Base-by-base conservation (phyloP, 2,329 filamentous ascomycete species). In the Fusarium nematophilum region DNA sequence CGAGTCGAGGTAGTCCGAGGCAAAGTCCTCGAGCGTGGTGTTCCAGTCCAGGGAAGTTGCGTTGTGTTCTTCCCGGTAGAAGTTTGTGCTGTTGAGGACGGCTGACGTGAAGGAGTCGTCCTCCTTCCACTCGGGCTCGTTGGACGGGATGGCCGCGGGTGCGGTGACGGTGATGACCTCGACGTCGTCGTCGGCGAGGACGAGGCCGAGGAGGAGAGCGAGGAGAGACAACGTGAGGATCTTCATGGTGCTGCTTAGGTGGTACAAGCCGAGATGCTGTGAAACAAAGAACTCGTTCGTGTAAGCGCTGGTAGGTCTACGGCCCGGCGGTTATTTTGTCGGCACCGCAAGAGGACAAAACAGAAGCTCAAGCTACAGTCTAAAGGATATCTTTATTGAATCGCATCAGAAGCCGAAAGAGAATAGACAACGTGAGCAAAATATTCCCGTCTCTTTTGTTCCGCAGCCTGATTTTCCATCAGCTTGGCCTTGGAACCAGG, bases 21-120 rank as follows among this genome's bases (percentile, higher is more conserved):
- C 87, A 57, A 81, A 87, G 4, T 72, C 66, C 2, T 83, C 84
- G 6, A 90, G 79, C 0, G 86, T 89, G 6, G 75, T 67, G 75
- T 93, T 92, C 89, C 90, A 93, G 4, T 64, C 57, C 3, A 92
- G 68, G 1, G 74, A 70, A 0, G 75, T 75, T 26, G 87, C 89
- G 64, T 86, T 85, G 75, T 92, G 87, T 57, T 86, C 74, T 6
- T 64, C 59, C 17, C 90, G 86, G 76, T 89, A 91, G 40, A 78
- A 73, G 73, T 93, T 92, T 30, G 86, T 90, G 64, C 81, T 82
- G 70, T 85, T 82, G 47, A 93, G 81, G 18, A 91, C 75, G n/a
- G 85, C 81, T 11, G 78, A 78, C 3, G 75, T 76, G 73, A 86
- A 85, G 46, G 72, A 57, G 25, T 65, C 54, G 39, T 60, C 56